Percentiles rank a stretch among this genome's conserved stretches.
These are phyloP conservation scores for Chaetomidium leptoderma DNA, from an alignment of 495 filamentous ascomycete species.

Conservation along the genomic window DNA sequence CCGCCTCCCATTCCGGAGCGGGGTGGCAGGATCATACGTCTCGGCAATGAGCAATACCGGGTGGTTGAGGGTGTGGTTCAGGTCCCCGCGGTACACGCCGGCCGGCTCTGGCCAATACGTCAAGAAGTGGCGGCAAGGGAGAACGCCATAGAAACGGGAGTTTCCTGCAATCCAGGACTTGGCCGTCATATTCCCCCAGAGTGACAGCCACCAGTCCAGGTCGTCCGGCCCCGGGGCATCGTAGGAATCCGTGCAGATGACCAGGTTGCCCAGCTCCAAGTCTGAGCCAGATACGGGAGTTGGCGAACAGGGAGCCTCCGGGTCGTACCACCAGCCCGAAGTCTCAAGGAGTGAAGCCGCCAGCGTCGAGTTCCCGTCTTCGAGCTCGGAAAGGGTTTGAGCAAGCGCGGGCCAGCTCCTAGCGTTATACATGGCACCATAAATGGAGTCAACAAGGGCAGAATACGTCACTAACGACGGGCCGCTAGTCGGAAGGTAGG, in stretches of 20 bases:
- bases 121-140: constrained; percentile 42
- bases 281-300: constrained; percentile 27
- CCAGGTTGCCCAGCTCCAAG: constrained; percentile 34
- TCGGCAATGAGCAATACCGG: constrained; percentile 45
- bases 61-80: constrained; percentile 39
- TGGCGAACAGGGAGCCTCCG: constrained; percentile 29
- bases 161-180: constrained; percentile 44
- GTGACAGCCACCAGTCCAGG: constrained; percentile 40
- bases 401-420: constrained; percentile 40
- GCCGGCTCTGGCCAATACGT: constrained; percentile 43
- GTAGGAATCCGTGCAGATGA: constrained; percentile 43
- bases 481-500: constrained; percentile 34
- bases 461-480: constrained; percentile 44
- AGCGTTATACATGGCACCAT: constrained; percentile 40
- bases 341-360: constrained; percentile 33
- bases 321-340: constrained; percentile 38
- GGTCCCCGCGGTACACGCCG: constrained; percentile 42
- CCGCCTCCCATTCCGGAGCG: constrained; percentile 43
- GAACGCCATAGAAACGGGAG: constrained; percentile 38
- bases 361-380: constrained; percentile 41
- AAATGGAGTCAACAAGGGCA: constrained; percentile 34
- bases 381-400: constrained; percentile 38
- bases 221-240: constrained; percentile 40
- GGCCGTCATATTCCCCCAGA: constrained; percentile 44
- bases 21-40: constrained; percentile 47